Conservation (phyloP, 257 asterid genomes). For the Solanum neorickii region DNA sequence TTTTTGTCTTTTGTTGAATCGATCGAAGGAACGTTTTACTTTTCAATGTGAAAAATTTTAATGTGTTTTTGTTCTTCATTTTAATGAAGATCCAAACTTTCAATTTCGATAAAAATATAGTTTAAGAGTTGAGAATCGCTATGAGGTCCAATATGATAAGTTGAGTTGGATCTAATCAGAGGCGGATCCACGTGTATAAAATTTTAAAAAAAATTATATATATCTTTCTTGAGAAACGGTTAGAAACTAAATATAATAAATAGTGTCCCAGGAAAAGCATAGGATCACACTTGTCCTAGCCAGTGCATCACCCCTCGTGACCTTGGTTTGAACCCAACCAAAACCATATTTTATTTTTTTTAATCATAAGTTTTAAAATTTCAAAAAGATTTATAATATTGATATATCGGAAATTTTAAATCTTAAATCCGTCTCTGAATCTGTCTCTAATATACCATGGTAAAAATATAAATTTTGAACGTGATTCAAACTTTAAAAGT, state of each 20-base stretch:
- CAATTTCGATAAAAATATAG: neutral
- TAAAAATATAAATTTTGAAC: neutral
- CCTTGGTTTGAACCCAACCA: neutral
- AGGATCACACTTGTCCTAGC: neutral
- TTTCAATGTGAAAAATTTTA: neutral
- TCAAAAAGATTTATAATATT: neutral
- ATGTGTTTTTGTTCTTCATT: no score
- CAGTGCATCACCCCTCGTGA: neutral
- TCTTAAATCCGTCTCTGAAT: fast-evolving
- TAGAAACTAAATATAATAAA: neutral
- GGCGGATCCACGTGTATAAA: neutral
- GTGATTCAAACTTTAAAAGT: neutral
- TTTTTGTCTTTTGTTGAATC: neutral
- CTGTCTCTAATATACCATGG: neutral
- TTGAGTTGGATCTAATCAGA: neutral
- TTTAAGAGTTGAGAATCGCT: neutral
- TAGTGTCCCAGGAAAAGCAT: neutral
- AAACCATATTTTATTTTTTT: neutral
- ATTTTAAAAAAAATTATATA: no score
- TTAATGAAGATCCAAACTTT: neutral
- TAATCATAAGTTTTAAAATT: no score
- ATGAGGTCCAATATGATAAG: neutral
- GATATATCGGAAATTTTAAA: no score
- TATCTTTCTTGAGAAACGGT: neutral
- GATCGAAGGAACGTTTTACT: neutral